Evolutionary conservation across 106 monocot species (phyloP).

Genomic region (Dendrobium chrysotoxum): DNA sequence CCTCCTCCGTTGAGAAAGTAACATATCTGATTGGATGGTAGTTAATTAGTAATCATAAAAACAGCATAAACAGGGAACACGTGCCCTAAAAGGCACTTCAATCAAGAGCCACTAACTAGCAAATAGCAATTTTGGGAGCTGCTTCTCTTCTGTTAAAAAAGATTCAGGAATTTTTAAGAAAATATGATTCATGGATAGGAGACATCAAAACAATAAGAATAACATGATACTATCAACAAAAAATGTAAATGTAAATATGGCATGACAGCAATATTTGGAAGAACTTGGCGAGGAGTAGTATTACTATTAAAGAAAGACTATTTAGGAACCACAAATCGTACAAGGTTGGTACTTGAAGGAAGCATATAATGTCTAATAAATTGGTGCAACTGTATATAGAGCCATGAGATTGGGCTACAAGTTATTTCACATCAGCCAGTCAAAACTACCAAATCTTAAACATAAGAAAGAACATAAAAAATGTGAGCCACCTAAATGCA

Average conservation of each 20-base stretch:
- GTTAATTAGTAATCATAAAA: not conserved
- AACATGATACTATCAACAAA: not conserved
- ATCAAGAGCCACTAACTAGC: not conserved
- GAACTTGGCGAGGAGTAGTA: not conserved
- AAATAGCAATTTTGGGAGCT: not conserved
- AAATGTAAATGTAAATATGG: not conserved
- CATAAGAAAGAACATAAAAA: not conserved
- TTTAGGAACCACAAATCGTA: not conserved
- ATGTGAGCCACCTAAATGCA: too few species aligned
- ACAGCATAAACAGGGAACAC: not conserved
- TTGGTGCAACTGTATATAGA: not conserved
- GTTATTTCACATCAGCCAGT: not conserved
- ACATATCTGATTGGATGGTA: constrained; percentile 26
- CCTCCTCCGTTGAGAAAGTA: constrained; percentile 43
- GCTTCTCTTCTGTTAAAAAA: not conserved
- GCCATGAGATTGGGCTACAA: not conserved
- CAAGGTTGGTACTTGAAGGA: not conserved
- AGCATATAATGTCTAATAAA: not conserved
- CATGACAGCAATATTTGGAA: too few species aligned
- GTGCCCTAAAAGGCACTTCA: not conserved
- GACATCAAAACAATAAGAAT: not conserved
- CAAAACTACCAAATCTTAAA: not conserved
- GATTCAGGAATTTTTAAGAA: not conserved
- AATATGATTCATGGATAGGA: not conserved
- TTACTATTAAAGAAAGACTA: too few species aligned